Evolutionary conservation across 2,329 filamentous ascomycete genomes (phyloP).

Genomic region (Sclerotinia nivalis): DNA sequence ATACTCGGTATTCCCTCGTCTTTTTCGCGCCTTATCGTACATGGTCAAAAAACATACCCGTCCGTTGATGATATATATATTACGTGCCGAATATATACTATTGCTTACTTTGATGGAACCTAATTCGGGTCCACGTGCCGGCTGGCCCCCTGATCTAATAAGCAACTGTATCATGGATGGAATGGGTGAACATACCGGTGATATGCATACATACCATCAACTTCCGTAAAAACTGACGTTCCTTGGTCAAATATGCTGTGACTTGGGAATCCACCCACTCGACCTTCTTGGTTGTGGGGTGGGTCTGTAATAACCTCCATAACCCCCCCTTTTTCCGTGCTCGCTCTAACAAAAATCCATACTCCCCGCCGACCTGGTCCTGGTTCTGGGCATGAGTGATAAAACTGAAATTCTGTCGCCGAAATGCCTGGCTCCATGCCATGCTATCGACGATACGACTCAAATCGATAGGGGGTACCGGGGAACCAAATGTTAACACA

Average conservation of each 20-base stretch:
- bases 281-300: neutral
- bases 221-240: no score
- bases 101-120: slow-evolving; percentile 25
- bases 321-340: neutral
- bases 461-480: no score
- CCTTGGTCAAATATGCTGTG: slow-evolving; percentile 9
- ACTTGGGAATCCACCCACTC: neutral
- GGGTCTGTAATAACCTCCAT: neutral
- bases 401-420: slow-evolving; percentile 21
- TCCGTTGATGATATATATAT: slow-evolving; percentile 26
- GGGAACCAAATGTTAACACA: neutral
- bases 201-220: slow-evolving; percentile 23
- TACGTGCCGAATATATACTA: slow-evolving; percentile 22
- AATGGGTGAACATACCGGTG: neutral
- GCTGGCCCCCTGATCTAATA: slow-evolving; percentile 11
- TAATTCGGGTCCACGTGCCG: slow-evolving; percentile 16
- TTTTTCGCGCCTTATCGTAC: no score
- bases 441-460: slow-evolving; percentile 25
- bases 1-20: slow-evolving; percentile 25
- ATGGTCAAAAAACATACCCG: slow-evolving; percentile 21
- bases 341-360: neutral
- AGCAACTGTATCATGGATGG: no score
- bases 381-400: slow-evolving; percentile 10
- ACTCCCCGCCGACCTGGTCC: neutral
- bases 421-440: slow-evolving; percentile 19